phyloP scores from a whole-genome alignment of 148 eudicot genomes.

The Pharnaceum exiguum region DNA sequence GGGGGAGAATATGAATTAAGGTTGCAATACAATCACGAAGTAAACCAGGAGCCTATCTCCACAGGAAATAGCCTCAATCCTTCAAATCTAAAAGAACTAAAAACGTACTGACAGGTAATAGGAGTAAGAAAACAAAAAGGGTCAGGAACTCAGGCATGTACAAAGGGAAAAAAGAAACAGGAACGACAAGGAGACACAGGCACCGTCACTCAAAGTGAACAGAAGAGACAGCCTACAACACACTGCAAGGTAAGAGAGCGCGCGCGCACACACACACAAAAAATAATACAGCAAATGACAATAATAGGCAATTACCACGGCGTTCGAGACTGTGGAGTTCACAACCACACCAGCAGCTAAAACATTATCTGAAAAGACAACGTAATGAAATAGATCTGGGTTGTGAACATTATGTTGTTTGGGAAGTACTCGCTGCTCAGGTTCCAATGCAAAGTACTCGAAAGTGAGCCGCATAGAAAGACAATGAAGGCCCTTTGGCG shows the following conservation, averaged over 20 bases:
- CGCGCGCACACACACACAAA: not conserved
- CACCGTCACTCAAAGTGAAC: too few relatives aligned
- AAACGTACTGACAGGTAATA: too few relatives aligned
- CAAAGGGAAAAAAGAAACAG: too few relatives aligned
- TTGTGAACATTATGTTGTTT: constrained; percentile 46
- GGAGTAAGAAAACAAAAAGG: too few relatives aligned
- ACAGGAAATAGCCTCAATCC: too few relatives aligned
- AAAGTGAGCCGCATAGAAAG: constrained; percentile 91
- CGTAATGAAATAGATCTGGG: constrained; percentile 66
- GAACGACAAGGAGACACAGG: too few relatives aligned
- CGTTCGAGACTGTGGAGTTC: constrained; percentile 74
- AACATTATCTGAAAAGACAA: constrained; percentile 84
- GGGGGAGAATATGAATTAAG: too few relatives aligned
- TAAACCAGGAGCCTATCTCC: too few relatives aligned
- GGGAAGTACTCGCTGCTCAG: constrained; percentile 50
- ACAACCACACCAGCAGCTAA: constrained; percentile 90
- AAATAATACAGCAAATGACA: not conserved
- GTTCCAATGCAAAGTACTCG: constrained; percentile 59
- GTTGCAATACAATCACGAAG: too few relatives aligned
- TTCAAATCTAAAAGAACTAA: too few relatives aligned
- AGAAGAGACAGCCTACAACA: too few relatives aligned
- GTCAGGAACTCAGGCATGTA: too few relatives aligned
- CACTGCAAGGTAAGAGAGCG: not conserved
- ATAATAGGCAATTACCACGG: constrained; percentile 43
- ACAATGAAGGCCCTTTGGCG: constrained; percentile 95